Conservation (phyloP, 2,329 filamentous ascomycete species). For the Botrytis cinerea region DNA sequence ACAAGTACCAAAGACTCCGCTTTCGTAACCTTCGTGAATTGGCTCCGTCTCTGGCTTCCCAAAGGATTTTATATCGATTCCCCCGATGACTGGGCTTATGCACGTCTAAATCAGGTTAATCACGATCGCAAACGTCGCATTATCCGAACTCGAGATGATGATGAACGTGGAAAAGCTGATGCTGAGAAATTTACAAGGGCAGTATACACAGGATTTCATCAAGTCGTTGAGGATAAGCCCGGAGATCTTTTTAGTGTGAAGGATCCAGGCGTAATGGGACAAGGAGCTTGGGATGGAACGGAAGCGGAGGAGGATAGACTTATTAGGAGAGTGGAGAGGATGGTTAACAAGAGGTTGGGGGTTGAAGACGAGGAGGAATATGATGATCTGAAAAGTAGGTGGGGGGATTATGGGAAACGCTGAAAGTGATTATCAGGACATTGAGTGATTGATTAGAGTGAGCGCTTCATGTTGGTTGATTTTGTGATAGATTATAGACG, state of each 20-base stretch:
- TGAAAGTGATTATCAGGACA: too few species aligned
- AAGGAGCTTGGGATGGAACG: not conserved
- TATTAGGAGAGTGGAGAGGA: not conserved
- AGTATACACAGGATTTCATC: not conserved
- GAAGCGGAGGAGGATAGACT: not conserved
- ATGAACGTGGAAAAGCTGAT: not conserved
- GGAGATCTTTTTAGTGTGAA: not conserved
- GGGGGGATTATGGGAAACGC: not conserved
- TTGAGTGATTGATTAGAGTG: not conserved
- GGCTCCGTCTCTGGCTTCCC: not conserved
- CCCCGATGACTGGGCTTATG: not conserved
- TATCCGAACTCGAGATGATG: not conserved
- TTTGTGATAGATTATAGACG: not conserved
- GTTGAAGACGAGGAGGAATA: not conserved
- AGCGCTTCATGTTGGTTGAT: not conserved
- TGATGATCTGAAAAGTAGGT: not conserved
- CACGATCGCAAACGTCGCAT: not conserved
- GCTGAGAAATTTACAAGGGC: not conserved
- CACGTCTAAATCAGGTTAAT: not conserved
- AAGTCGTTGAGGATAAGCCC: not conserved
- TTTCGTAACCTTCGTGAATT: not conserved
- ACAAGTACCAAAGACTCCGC: not conserved
- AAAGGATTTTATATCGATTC: not conserved
- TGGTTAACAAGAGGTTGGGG: not conserved
- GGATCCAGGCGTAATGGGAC: not conserved